Conservation (phyloP, 441 rosid genomes). For the Raphanus hybrid region DNA sequence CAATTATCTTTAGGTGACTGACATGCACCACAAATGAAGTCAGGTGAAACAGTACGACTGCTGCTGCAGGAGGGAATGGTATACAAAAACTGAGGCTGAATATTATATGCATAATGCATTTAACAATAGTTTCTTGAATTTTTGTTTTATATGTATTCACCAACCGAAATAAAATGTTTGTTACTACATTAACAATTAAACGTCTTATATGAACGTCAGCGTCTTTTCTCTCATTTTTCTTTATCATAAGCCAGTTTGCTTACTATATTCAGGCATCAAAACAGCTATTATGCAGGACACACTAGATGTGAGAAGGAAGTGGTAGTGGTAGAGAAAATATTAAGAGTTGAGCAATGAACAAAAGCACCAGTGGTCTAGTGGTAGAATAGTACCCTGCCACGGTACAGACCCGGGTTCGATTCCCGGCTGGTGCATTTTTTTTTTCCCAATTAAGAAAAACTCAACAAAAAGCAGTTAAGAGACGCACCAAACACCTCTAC, state of each 20-base stretch:
- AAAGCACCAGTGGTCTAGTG: constrained; percentile 89
- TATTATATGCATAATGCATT: too few relatives aligned
- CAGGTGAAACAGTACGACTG: constrained; percentile 86
- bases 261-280: background rate
- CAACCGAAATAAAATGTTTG: too few relatives aligned
- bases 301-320: too few relatives aligned
- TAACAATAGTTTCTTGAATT: too few relatives aligned
- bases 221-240: background rate
- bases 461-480: too few relatives aligned
- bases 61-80: constrained; percentile 99
- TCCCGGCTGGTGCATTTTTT: constrained; percentile 50
- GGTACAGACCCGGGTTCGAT: constrained; percentile 98
- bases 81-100: too few relatives aligned
- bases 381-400: constrained; percentile 99
- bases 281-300: background rate
- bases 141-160: too few relatives aligned
- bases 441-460: too few relatives aligned
- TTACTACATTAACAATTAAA: background rate
- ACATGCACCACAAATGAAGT: constrained; percentile 86
- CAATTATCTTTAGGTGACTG: constrained; percentile 25
- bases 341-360: background rate
- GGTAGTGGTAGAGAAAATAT: too few relatives aligned
- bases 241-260: background rate
- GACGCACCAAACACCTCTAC: too few relatives aligned
- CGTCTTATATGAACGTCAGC: background rate